Base-by-base conservation (phyloP, 2,329 filamentous ascomycete species). In the Sarocladium brachiariae region DNA sequence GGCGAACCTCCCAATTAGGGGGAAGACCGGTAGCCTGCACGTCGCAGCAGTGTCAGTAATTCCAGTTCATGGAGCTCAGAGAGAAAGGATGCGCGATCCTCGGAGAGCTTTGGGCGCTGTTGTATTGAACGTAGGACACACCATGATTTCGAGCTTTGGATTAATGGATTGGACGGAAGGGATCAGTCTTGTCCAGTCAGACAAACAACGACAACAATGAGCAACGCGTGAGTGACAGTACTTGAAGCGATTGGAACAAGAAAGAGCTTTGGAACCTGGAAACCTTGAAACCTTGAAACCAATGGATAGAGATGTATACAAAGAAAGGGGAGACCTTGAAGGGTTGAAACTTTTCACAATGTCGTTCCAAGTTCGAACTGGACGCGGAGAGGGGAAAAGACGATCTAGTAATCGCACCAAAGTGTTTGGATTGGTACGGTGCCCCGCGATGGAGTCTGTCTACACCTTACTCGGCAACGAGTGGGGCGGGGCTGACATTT, bases 1-100 rank as follows among this genome's bases (percentile, higher is more conserved):
- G 89, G 68, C 93, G 89, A 65, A 99, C 89, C 74, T 97, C 93
- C 91, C 92, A 96, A 68, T 84, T 83, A 47, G 82, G 69, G 55
- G 91, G 91, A 56, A 96, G 82, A 66, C 92, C 92, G 59, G 86
- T 47, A 33, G 9, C 43, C 43, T 47, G n/a, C 5, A 14, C 25
- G 21, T 14, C 11, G 8, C 33, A 27, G 16, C n/a, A 16, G 14
- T 25, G 39, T 43, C 23, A 43, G 39, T 43, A 23, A 11, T 14
- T 8, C 27, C 21, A 11, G 10, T 25, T 8, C 23, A 25, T 27
- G 13, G 23, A 3, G 9, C 11, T 43, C 10, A n/a, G 10, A 21
- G 35, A 18, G 10, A 4, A n/a, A 13, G 10, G 18, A 13, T 5
- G 19, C 11, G n/a, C 14, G 13, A 27, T 4, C 13, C 9, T n/a